Conservation (phyloP, 805 yeast species). For the Tetrapisispora phaffii region DNA sequence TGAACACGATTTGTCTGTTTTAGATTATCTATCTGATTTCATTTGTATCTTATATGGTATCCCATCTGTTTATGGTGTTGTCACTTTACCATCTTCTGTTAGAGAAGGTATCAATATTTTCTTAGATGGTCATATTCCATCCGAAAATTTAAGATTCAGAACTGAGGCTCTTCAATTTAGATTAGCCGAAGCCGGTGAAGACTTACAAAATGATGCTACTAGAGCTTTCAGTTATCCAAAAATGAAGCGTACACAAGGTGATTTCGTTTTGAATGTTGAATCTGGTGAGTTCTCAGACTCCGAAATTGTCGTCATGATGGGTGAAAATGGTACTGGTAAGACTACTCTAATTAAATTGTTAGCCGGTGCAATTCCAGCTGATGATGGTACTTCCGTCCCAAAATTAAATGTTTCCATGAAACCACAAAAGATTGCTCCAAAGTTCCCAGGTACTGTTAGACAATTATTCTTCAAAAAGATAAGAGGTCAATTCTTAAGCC, state of each 20-base stretch:
- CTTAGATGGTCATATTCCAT: constrained; percentile 94
- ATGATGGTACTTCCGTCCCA: constrained; percentile 74
- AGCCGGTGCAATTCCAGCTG: constrained; percentile 90
- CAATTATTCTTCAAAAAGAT: constrained; percentile 95
- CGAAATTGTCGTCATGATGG: constrained; percentile 98
- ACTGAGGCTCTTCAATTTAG: constrained; percentile 91
- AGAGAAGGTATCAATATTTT: constrained; percentile 99
- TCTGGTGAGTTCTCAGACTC: constrained; percentile 90
- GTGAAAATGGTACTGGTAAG: constrained; percentile 99
- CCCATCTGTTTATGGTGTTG: constrained; percentile 98
- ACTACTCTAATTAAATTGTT: constrained; percentile 92
- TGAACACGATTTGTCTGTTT: constrained; percentile 96
- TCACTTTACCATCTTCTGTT: constrained; percentile 89
- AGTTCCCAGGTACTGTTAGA: constrained; percentile 96
- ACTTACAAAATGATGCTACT: constrained; percentile 61
- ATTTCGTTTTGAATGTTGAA: constrained; percentile 74
- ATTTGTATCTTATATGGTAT: constrained; percentile 96
- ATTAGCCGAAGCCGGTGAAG: constrained; percentile 71
- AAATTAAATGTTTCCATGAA: constrained; percentile 91
- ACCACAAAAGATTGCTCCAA: constrained; percentile 98
- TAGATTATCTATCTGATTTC: constrained; percentile 93
- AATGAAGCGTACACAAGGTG: constrained; percentile 91
- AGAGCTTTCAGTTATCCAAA: constrained; percentile 68
- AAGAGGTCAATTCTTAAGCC: constrained; percentile 84
- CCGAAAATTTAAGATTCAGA: constrained; percentile 96